phyloP scores from a whole-genome alignment of 148 eudicot genomes.

The Cornus controversa region DNA sequence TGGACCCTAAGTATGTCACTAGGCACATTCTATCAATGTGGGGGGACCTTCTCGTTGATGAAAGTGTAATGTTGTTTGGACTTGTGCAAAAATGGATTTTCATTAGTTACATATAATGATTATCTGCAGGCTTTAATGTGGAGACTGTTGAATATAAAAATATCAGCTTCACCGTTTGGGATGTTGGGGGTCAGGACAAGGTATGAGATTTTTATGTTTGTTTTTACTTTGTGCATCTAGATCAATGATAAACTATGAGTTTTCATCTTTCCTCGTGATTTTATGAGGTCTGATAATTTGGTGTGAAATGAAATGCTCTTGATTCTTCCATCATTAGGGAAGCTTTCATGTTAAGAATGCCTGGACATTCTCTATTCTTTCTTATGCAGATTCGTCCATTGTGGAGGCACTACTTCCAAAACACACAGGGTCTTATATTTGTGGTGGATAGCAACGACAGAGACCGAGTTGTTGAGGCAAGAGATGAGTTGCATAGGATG shows the following conservation, averaged over 20 bases:
- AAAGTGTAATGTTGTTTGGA: background rate
- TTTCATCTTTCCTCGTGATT: background rate
- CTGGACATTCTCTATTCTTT: background rate
- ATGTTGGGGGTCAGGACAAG: conserved; percentile 58
- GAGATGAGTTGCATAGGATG: conserved; percentile 64
- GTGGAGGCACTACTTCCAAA: conserved; percentile 63
- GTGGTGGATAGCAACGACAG: conserved; percentile 62
- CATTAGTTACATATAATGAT: background rate
- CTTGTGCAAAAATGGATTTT: background rate
- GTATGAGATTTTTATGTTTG: conserved; percentile 5
- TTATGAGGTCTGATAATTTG: background rate
- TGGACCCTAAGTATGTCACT: no score
- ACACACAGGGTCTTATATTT: conserved; percentile 55
- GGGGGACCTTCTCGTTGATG: background rate
- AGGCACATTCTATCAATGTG: background rate
- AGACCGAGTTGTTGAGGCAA: conserved; percentile 65
- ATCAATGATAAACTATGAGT: background rate
- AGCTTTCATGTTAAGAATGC: background rate
- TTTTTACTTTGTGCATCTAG: background rate
- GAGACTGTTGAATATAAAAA: conserved; percentile 50
- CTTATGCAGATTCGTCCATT: conserved; percentile 48
- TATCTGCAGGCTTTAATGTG: conserved; percentile 29
- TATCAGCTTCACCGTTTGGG: conserved; percentile 61
- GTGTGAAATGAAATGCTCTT: background rate
- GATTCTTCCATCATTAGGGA: background rate